Evolutionary conservation across 306 rosid genomes (phyloP), one percentile per base, ranked within the genome.

Genomic region (Vigna reflexopilosa): DNA sequence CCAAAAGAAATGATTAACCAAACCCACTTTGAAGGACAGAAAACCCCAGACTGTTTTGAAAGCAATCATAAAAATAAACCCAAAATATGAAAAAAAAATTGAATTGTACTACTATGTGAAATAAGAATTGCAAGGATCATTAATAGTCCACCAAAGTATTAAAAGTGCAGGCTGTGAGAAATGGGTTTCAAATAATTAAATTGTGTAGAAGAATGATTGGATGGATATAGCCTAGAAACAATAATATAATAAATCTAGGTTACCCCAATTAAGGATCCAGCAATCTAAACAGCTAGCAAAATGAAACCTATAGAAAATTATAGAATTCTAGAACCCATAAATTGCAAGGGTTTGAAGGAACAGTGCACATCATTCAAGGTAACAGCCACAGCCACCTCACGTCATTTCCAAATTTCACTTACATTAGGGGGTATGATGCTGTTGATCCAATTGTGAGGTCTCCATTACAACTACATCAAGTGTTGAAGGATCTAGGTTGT

Each of bases 1-100:
- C 70, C 57, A 68, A 17, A 66, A 72, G 28, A 76, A 80, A 66
- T 32, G 1, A 79, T 82, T 76, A 73, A 70, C 44, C 66, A 71
- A 79, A 79, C 22, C 80, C 14, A 3, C 63, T 57, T 28, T 59
- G 54, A 75, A 61, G 44, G 57, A 34, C 22, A 59, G 78, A 34
- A n/a, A 48, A 20, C 22, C 77, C 58, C 48, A 34, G 72, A 79
- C 38, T 38, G 67, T 54, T 72, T n/a, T 24, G n/a, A 49, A 45
- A 72, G 75, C 69, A 40, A 74, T 67, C 76, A 28, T 54, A 7
- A 63, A 68, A 49, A 12, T 24, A 58, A 70, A 80, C 34, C 34
- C 51, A 72, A 72, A 77, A 67, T 52, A 76, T 66, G 17, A 69
- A 49, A 34, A 34, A 32, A 28, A 51, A 67, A 14, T 66, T 70